Evolutionary conservation across 2,329 filamentous ascomycete genomes (phyloP), one percentile per base, ranked within the genome.

Genomic region (Achaetomium macrosporum): DNA sequence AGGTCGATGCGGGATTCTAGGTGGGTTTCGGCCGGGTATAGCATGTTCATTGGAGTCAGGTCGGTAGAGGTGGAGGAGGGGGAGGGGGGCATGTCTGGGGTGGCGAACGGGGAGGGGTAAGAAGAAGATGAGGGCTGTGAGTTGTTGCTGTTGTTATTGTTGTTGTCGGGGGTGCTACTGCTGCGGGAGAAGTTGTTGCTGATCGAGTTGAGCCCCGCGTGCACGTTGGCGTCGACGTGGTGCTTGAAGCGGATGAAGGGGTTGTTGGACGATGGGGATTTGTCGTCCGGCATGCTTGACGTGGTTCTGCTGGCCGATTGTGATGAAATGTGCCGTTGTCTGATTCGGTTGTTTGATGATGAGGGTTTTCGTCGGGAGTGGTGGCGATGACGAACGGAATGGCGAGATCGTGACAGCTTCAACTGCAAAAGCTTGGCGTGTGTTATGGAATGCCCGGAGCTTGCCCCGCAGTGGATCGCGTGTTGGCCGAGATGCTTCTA

Each of bases 201-300:
- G n/a, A 53, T 13, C 35, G 50, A 54, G 47, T 50, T 53, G 42
- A 55, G 17, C 19, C 47, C 52, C 19, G 50, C 36, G 19, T 39
- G 37, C 42, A 59, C 52, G 42, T 52, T 56, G 36, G 41, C 12
- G 51, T 59, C 49, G 53, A 58, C 48, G 57, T 58, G 43, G 10
- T 57, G 51, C 25, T 25, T 37, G 54, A 57, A 57, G 44, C 54
- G 54, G 30, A 57, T 45, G 25, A 57, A 57, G 33, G 54, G 54
- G 41, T 57, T 56, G 25, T 10, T 36, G 36, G 7, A 31, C 12
- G 11, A 25, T 41, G 9, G n/a, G 47, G 17, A 20, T 16, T 42
- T 31, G 42, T 12, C 44, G 42, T 41, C 33, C n/a, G n/a, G n/a
- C n/a, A n/a, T n/a, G n/a, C n/a, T n/a, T n/a, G n/a, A n/a, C n/a